Conservation (phyloP, 345 rosid genomes). For the Garcia nutans region DNA sequence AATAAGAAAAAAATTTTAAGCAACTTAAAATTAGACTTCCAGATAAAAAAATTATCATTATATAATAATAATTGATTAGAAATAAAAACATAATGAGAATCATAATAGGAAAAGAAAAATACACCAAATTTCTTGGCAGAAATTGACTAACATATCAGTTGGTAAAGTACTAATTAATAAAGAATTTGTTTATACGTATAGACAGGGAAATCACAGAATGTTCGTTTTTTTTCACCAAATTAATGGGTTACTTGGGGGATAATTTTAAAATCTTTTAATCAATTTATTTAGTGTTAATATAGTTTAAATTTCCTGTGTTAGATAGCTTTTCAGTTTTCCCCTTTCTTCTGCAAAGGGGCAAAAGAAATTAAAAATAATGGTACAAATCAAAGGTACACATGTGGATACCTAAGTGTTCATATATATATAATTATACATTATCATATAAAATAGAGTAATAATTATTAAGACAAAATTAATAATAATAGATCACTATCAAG, state of each 20-base stretch:
- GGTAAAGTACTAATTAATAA: not conserved
- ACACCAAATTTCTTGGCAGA: not conserved
- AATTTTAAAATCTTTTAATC: not conserved
- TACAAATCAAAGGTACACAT: not conserved
- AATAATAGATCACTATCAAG: constrained; percentile 20
- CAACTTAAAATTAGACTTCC: too few species aligned
- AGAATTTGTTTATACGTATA: too few species aligned
- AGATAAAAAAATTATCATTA: too few species aligned
- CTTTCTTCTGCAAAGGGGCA: not conserved
- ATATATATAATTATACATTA: too few species aligned
- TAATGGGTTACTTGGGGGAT: not conserved
- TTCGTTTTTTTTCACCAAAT: not conserved
- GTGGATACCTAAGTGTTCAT: constrained; percentile 2
- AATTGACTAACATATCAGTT: not conserved
- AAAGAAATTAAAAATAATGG: not conserved
- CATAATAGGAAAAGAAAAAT: too few species aligned
- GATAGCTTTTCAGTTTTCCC: not conserved
- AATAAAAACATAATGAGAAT: too few species aligned
- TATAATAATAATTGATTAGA: too few species aligned
- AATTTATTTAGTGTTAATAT: not conserved
- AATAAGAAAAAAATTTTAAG: too few species aligned
- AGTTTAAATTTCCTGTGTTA: not conserved
- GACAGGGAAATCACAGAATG: not conserved
- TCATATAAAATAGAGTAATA: too few species aligned
- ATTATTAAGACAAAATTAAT: not conserved